Evolutionary conservation across 2,329 filamentous ascomycete genomes (phyloP).

Genomic region (Daldinia sp.): DNA sequence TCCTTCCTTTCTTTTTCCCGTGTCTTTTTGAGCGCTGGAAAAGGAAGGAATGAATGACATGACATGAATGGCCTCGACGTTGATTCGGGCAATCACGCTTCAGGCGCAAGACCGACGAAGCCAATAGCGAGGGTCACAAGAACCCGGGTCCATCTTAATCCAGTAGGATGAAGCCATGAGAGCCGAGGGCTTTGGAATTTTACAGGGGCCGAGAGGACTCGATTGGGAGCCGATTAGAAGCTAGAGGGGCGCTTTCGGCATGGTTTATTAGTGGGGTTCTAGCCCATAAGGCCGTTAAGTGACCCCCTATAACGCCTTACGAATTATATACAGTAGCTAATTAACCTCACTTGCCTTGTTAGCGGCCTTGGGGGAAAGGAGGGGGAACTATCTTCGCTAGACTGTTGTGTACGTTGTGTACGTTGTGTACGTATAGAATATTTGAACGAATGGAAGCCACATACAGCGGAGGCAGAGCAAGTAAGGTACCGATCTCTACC

Average conservation of each 20-base stretch:
- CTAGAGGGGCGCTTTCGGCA: conserved; percentile 34
- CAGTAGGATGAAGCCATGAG: conserved; percentile 37
- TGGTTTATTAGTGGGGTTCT: conserved; percentile 29
- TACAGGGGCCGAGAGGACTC: conserved; percentile 29
- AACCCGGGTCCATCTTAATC: conserved; percentile 34
- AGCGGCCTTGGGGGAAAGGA: background rate
- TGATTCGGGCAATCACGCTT: conserved; percentile 40
- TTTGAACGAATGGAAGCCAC: conserved; percentile 9
- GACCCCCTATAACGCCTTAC: conserved; percentile 3
- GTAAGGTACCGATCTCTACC: background rate
- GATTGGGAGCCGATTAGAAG: conserved; percentile 29
- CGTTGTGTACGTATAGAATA: no score
- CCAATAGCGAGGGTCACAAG: conserved; percentile 34
- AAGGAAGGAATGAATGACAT: conserved; percentile 33
- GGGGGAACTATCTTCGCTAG: no score
- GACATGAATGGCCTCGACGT: conserved; percentile 30
- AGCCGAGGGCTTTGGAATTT: conserved; percentile 38
- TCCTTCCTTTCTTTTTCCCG: conserved; percentile 24
- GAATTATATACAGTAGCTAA: background rate
- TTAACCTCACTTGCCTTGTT: background rate
- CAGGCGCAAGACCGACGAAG: conserved; percentile 28
- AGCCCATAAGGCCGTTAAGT: background rate
- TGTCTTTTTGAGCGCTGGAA: conserved; percentile 29
- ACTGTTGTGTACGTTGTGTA: no score
- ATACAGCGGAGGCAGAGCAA: conserved; percentile 5